Evolutionary conservation across 768 basidiomycete genomes (phyloP).

Genomic region (Wakefieldia striispora): DNA sequence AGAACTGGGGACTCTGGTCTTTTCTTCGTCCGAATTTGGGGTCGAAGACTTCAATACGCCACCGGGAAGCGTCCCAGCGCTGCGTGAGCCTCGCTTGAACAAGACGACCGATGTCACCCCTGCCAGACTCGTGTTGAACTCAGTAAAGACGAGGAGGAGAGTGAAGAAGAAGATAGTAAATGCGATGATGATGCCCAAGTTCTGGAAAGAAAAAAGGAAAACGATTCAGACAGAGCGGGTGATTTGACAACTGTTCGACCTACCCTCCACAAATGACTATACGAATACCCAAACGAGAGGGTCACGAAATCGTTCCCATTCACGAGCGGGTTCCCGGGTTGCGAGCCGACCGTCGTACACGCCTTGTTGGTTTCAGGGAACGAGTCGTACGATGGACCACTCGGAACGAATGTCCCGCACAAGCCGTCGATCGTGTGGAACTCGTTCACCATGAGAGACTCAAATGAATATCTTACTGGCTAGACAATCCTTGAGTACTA

Average conservation of each 20-base stretch:
- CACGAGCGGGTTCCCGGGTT: conserved; percentile 58
- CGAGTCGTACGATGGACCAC: conserved; percentile 59
- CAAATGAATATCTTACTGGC: conserved; percentile 66
- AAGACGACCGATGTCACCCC: conserved; percentile 47
- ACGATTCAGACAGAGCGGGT: too few relatives aligned
- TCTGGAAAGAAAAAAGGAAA: conserved; percentile 33
- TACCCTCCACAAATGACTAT: conserved; percentile 50
- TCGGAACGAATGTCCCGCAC: conserved; percentile 59
- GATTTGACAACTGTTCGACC: conserved; percentile 8
- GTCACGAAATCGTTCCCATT: conserved; percentile 56
- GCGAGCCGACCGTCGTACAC: conserved; percentile 68
- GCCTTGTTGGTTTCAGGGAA: conserved; percentile 64
- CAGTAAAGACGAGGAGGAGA: conserved; percentile 57
- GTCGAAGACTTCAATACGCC: too few relatives aligned
- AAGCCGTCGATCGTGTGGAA: conserved; percentile 67
- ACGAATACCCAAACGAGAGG: conserved; percentile 41
- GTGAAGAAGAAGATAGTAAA: conserved; percentile 60
- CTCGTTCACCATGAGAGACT: conserved; percentile 76
- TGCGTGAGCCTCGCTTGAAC: conserved; percentile 57
- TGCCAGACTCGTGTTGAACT: conserved; percentile 42
- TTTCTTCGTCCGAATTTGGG: conserved; percentile 31
- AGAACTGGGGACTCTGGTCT: conserved; percentile 15
- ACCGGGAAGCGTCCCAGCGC: background rate
- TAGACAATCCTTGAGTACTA: conserved; percentile 1
- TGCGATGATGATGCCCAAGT: conserved; percentile 66